Base-by-base conservation (phyloP, 345 rosid species). In the Gossypium arboreum region DNA sequence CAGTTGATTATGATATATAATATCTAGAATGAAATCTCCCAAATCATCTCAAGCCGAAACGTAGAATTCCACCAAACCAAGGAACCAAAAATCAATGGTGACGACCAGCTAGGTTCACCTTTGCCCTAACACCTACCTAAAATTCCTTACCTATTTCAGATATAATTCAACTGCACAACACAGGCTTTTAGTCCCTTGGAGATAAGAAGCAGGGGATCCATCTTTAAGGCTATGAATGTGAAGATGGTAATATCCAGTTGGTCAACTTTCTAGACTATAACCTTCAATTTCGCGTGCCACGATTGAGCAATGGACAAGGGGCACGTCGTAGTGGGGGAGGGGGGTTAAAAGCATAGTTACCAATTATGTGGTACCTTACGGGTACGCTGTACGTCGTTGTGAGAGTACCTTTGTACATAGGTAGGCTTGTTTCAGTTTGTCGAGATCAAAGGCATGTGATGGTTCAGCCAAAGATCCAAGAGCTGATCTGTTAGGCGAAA, bases 131-230 rank as follows among this genome's bases (percentile, higher is more conserved):
- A 56, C 13, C 43, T 41, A 18, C 9, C 27, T 34, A 47, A 68
- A 45, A 34, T 34, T 79, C 45, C 68, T 44, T 52, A 71, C 65
- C 75, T 78, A 79, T 71, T 27, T 56, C 61, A 22, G 29, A 58
- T 51, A 61, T 1, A 18, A 56, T 24, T 1, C 11, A 67, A 61
- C 75, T 59, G 48, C 77, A 41, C 22, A 39, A 74, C 20, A 34
- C 43, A 67, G 69, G n/a, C 62, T 76, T 78, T 57, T 48, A 48
- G 78, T 58, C 79, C 43, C 43, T 74, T 12, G 74, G 56, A 7
- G 78, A 79, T 58, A 65, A 76, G 82, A 69, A 69, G 55, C 45
- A 50, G 16, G 48, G 63, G 34, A 25, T 44, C 43, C 81, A 73
- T 52, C 64, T 41, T 45, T 43, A 62, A 74, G 73, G 81, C 7